Evolutionary conservation across 148 eudicot species (phyloP), one percentile per base, ranked within the genome.

Genomic region (Nyssa sinensis): DNA sequence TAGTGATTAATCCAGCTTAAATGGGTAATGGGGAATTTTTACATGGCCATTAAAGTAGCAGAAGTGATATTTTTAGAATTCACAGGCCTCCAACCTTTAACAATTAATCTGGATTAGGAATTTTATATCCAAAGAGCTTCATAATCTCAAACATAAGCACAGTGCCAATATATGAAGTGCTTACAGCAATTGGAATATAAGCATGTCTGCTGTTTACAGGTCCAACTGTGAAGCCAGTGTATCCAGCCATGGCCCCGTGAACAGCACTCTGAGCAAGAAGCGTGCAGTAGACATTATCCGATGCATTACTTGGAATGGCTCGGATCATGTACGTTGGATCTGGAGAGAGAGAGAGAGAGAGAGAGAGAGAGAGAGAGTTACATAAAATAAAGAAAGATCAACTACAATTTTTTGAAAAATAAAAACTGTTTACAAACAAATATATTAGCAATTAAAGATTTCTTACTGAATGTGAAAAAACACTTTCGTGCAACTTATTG

Each of bases 161-260:
- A 21, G 23, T 23, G 11, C 16, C 33, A 74, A 12, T 7, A 1
- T 21, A 19, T 33, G 58, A 73, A 69, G 32, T 60, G 28, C 90
- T 78, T 82, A 87, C 90, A 63, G 81, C 35, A 55, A 87, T 84
- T 47, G 90, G 90, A 77, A 87, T 87, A 74, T 84, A 87, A 34
- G 90, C 90, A 66, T 87, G 90, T 77, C 86, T 82, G 81, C 86
- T 82, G 74, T 87, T 87, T 27, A 87, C 90, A 5, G 90, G 90
- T 61, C 90, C 90, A 70, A 87, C 88, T 1, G 86, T 82, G 75
- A 87, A 87, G 74, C 90, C 90, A 37, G 90, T 80, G 66, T 78
- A 87, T 62, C 90, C 90, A 62, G 90, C 90, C 90, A 87, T 87
- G 75, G 90, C 87, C 77, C 90, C 90, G 62, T 87, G 90, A 57